Conservation (phyloP, 176 grass and related monocot species). For the Zoysia japonica region DNA sequence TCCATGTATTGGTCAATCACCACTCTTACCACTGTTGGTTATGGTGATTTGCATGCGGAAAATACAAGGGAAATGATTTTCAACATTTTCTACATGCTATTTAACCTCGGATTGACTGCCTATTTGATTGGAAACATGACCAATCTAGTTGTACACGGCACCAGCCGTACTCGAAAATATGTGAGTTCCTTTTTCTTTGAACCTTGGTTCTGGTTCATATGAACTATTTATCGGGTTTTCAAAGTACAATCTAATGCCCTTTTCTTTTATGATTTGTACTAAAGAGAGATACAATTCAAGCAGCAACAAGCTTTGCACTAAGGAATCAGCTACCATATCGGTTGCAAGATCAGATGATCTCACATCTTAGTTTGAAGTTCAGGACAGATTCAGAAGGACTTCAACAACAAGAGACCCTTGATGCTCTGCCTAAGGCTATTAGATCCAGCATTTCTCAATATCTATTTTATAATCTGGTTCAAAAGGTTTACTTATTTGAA, state of each 20-base stretch:
- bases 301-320: slow-evolving; percentile 84
- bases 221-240: neutral
- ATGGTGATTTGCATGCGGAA: slow-evolving; percentile 92
- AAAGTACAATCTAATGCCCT: neutral
- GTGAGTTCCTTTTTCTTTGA: slow-evolving; percentile 53
- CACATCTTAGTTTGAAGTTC: slow-evolving; percentile 96
- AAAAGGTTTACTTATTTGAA: slow-evolving; percentile 76
- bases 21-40: slow-evolving; percentile 92
- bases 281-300: slow-evolving; percentile 97
- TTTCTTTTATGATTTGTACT: slow-evolving; percentile 23
- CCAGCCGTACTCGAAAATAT: slow-evolving; percentile 90
- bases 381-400: slow-evolving; percentile 98
- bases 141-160: slow-evolving; percentile 94
- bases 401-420: slow-evolving; percentile 95
- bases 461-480: slow-evolving; percentile 79
- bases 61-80: slow-evolving; percentile 94
- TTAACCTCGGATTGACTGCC: slow-evolving; percentile 94
- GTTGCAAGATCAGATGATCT: slow-evolving; percentile 99
- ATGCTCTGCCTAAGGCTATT: slow-evolving; percentile 90
- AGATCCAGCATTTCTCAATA: slow-evolving; percentile 94
- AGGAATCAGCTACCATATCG: slow-evolving; percentile 80
- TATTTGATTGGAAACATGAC: slow-evolving; percentile 99
- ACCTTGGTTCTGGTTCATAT: slow-evolving; percentile 20
- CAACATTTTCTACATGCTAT: slow-evolving; percentile 96
- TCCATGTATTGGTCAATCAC: slow-evolving; percentile 99